phyloP scores from a whole-genome alignment of 148 eudicot genomes.

The Nepenthes gracilis region DNA sequence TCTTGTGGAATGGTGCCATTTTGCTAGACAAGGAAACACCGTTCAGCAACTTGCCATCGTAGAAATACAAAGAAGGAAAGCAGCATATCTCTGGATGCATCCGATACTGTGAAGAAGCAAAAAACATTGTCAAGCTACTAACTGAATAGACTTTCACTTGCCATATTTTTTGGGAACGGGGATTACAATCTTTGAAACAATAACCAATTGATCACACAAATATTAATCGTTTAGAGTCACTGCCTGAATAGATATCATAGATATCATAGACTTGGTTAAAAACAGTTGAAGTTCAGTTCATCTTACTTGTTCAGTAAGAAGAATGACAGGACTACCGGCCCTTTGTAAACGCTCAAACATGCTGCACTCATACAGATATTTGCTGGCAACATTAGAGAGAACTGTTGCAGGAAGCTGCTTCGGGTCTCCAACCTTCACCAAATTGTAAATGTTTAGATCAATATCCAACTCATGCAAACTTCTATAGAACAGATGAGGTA shows the following conservation, averaged over 20 bases:
- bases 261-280: too few species aligned
- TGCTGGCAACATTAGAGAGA: constrained; percentile 90
- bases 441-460: constrained; percentile 1
- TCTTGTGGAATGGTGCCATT: constrained; percentile 67
- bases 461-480: too few species aligned
- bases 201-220: too few species aligned
- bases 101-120: constrained; percentile 68
- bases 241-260: too few species aligned
- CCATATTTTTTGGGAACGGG: not conserved
- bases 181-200: not conserved
- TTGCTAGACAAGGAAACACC: constrained; percentile 60
- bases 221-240: too few species aligned
- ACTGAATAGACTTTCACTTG: too few species aligned
- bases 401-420: constrained; percentile 99
- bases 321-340: constrained; percentile 88
- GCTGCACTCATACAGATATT: constrained; percentile 86
- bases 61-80: constrained; percentile 86
- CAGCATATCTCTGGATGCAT: constrained; percentile 95
- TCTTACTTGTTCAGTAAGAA: constrained; percentile 89
- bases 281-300: too few species aligned
- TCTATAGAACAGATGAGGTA: not conserved
- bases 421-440: constrained; percentile 92
- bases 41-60: constrained; percentile 75
- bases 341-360: constrained; percentile 98
- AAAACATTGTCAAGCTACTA: not conserved